These are phyloP conservation scores for Nicotiana otophora DNA, from an alignment of 257 asterid species.

Conservation along the genomic window DNA sequence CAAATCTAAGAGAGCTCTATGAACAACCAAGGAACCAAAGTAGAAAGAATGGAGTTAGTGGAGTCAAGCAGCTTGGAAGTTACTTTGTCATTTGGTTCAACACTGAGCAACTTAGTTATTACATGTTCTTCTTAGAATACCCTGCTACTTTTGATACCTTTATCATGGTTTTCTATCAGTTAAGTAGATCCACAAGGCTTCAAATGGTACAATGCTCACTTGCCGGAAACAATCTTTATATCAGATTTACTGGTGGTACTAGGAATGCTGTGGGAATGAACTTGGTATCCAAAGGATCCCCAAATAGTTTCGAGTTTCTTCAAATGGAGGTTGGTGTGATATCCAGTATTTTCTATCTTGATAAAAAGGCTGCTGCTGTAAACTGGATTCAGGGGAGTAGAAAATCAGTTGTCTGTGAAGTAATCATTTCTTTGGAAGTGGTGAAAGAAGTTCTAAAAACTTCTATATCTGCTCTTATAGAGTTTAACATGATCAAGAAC, in stretches of 20 bases:
- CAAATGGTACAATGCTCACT: conserved; percentile 50
- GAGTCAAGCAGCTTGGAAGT: no score
- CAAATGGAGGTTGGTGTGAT: conserved; percentile 72
- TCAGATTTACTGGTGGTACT: conserved; percentile 65
- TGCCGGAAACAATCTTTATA: conserved; percentile 68
- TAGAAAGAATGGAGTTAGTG: no score
- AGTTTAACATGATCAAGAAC: conserved; percentile 91
- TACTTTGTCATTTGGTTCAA: no score
- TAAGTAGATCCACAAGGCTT: conserved; percentile 73
- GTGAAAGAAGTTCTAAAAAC: conserved; percentile 70
- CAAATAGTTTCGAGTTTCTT: conserved; percentile 62
- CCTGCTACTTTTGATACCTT: conserved; percentile 65
- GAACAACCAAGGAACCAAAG: no score
- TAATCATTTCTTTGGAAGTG: conserved; percentile 49
- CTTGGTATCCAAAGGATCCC: conserved; percentile 87
- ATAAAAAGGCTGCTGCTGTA: conserved; percentile 78
- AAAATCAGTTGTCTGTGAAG: conserved; percentile 84
- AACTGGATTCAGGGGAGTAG: conserved; percentile 95
- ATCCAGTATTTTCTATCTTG: conserved; percentile 76
- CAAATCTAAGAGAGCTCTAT: no score
- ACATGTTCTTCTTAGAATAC: conserved; percentile 62
- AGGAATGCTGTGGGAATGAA: conserved; percentile 97
- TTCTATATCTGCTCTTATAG: conserved; percentile 58
- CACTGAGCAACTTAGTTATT: no score
- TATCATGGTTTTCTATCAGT: conserved; percentile 63